phyloP scores from a whole-genome alignment of 1,139 yeast species.

The Sugiyamaella neomexicana region DNA sequence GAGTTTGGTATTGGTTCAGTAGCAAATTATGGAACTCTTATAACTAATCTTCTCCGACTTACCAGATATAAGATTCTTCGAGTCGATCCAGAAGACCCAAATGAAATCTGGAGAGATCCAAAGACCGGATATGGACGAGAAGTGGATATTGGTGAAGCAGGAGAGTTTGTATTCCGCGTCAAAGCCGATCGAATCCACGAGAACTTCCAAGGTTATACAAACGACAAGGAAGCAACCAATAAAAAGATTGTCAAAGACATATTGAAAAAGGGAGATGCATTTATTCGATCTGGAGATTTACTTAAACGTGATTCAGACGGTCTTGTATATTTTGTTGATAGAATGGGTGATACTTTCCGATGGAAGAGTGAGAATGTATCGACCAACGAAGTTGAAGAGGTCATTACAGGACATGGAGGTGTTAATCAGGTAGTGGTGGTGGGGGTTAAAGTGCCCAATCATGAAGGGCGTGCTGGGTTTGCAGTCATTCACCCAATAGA shows the following conservation, averaged over 20 bases:
- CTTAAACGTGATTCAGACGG: constrained; percentile 68
- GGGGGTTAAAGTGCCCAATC: constrained; percentile 82
- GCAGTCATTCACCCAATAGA: constrained; percentile 67
- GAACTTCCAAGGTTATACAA: constrained; percentile 89
- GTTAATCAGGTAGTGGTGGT: constrained; percentile 79
- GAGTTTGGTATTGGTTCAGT: constrained; percentile 88
- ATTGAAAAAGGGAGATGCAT: constrained; percentile 84
- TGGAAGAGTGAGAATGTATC: constrained; percentile 98
- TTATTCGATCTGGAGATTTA: constrained; percentile 87
- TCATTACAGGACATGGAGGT: constrained; percentile 46
- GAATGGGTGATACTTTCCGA: constrained; percentile 93
- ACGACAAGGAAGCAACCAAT: constrained; percentile 74
- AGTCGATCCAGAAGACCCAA: constrained; percentile 82
- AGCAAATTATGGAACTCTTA: constrained; percentile 65
- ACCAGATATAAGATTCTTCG: constrained; percentile 49
- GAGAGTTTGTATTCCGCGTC: constrained; percentile 81
- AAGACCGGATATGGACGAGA: constrained; percentile 61
- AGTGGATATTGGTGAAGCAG: constrained; percentile 65
- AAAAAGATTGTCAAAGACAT: constrained; percentile 74
- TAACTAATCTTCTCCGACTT: constrained; percentile 21
- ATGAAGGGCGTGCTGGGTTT: constrained; percentile 94
- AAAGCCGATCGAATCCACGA: constrained; percentile 49
- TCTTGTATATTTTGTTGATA: constrained; percentile 79
- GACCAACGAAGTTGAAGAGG: constrained; percentile 90
- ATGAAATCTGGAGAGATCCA: constrained; percentile 67